Conservation (phyloP, 1,139 yeast genomes). For the Kazachstania sp. region DNA sequence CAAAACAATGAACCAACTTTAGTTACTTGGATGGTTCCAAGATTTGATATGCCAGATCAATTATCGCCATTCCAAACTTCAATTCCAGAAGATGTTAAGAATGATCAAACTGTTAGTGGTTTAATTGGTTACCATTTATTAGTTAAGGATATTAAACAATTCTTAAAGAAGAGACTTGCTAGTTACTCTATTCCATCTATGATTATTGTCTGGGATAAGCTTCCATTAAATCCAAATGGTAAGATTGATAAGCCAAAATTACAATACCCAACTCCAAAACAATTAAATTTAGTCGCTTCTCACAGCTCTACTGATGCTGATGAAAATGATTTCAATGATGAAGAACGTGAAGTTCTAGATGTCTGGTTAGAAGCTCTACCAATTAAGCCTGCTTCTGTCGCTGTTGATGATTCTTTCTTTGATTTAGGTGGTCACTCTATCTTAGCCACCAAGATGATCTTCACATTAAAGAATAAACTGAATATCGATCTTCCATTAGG, state of each 20-base stretch:
- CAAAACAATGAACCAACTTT: conserved; percentile 87
- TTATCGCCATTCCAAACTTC: conserved; percentile 27
- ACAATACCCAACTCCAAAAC: conserved; percentile 90
- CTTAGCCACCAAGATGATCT: conserved; percentile 93
- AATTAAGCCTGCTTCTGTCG: conserved; percentile 66
- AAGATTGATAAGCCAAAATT: conserved; percentile 95
- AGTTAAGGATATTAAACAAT: conserved; percentile 69
- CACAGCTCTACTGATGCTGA: conserved; percentile 34
- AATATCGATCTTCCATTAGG: conserved; percentile 82
- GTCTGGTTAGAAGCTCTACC: conserved; percentile 85
- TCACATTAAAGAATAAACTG: conserved; percentile 72
- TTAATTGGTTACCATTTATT: conserved; percentile 67
- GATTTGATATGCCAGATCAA: conserved; percentile 46
- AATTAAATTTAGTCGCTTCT: conserved; percentile 43
- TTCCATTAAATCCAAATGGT: conserved; percentile 97
- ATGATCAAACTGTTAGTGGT: conserved; percentile 71
- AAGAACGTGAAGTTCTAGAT: conserved; percentile 63
- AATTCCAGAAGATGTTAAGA: conserved; percentile 33
- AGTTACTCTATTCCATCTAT: conserved; percentile 89
- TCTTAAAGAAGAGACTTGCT: conserved; percentile 83
- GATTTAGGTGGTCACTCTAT: conserved; percentile 98
- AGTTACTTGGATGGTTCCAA: conserved; percentile 88
- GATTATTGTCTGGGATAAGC: conserved; percentile 72
- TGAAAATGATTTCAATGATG: conserved; percentile 48
- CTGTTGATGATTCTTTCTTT: conserved; percentile 81